Percentiles rank a stretch among this genome's conserved stretches.
These are phyloP conservation scores for Isabelozyma rhagii DNA, from an alignment of 805 yeast genomes.

Conservation along the genomic window DNA sequence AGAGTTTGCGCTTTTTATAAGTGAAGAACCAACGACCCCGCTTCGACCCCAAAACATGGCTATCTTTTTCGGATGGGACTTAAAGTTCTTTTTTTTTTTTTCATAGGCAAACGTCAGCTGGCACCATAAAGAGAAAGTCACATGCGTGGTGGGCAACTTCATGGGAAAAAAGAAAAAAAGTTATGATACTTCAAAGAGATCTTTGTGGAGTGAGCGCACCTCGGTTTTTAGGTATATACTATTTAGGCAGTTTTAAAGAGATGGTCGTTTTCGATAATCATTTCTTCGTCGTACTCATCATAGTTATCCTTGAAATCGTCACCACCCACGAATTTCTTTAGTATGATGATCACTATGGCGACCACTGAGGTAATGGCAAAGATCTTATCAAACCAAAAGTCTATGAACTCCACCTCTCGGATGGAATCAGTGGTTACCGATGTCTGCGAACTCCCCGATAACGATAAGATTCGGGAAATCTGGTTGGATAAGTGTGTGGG, in stretches of 20 bases:
- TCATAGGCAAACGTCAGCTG: too few relatives aligned
- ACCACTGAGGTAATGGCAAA: conserved; percentile 42
- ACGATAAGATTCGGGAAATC: conserved; percentile 35
- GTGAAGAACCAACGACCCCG: too few relatives aligned
- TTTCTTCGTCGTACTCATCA: conserved; percentile 32
- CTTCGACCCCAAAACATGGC: too few relatives aligned
- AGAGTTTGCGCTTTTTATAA: too few relatives aligned
- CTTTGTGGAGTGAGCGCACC: too few relatives aligned
- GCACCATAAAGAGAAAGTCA: too few relatives aligned
- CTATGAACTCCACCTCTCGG: conserved; percentile 45
- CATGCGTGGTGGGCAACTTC: too few relatives aligned
- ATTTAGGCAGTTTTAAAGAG: conserved; percentile 1
- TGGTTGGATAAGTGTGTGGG: conserved; percentile 43
- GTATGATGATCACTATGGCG: conserved; percentile 23
- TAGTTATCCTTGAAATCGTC: conserved; percentile 4
- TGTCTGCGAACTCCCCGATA: conserved; percentile 26
- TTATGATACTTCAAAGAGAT: too few relatives aligned
- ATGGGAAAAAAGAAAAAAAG: too few relatives aligned
- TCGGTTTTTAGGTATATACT: background rate
- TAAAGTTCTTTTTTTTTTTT: too few relatives aligned
- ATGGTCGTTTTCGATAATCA: conserved; percentile 21
- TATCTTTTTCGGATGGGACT: too few relatives aligned
- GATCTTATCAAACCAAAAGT: conserved; percentile 51
- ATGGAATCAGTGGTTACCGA: conserved; percentile 15
- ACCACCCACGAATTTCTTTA: conserved; percentile 17